Conservation (phyloP, 148 eudicot species). For the Vaccinium myrtillus region DNA sequence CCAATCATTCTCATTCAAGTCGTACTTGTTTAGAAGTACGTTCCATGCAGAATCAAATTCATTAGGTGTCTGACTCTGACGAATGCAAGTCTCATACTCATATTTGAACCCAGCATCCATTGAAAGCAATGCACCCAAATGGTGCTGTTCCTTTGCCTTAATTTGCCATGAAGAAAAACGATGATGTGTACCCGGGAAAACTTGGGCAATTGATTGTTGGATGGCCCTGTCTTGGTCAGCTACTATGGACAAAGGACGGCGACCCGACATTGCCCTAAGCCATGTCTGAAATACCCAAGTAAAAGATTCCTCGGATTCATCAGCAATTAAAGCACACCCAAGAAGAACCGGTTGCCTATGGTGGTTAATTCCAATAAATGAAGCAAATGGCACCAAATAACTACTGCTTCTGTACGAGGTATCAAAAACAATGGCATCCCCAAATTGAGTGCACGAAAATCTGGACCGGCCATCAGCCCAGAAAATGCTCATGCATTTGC, state of each 20-base stretch:
- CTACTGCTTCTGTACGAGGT: conserved; percentile 43
- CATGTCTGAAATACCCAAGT: conserved; percentile 58
- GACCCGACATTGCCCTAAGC: conserved; percentile 54
- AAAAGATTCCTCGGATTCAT: conserved; percentile 55
- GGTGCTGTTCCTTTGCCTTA: conserved; percentile 42
- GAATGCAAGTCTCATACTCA: conserved; percentile 50
- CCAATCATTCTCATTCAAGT: conserved; percentile 47
- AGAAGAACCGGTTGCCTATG: conserved; percentile 63
- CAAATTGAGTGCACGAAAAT: conserved; percentile 56
- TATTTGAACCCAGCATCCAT: conserved; percentile 44
- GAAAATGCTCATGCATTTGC: conserved; percentile 52
- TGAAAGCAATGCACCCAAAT: conserved; percentile 43
- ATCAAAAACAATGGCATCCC: conserved; percentile 54
- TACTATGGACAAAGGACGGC: conserved; percentile 43
- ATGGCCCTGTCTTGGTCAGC: conserved; percentile 57
- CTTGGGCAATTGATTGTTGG: conserved; percentile 45
- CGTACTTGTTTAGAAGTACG: conserved; percentile 39
- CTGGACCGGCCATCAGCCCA: conserved; percentile 65
- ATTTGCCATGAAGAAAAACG: conserved; percentile 53
- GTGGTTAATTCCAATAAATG: conserved; percentile 56
- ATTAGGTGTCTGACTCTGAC: conserved; percentile 51
- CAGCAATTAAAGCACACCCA: conserved; percentile 59
- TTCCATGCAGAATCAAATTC: conserved; percentile 60
- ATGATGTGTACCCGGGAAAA: conserved; percentile 55
- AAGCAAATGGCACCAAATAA: conserved; percentile 48